Conservation (phyloP, 768 basidiomycete species). For the Panaeolus cyanescens region DNA sequence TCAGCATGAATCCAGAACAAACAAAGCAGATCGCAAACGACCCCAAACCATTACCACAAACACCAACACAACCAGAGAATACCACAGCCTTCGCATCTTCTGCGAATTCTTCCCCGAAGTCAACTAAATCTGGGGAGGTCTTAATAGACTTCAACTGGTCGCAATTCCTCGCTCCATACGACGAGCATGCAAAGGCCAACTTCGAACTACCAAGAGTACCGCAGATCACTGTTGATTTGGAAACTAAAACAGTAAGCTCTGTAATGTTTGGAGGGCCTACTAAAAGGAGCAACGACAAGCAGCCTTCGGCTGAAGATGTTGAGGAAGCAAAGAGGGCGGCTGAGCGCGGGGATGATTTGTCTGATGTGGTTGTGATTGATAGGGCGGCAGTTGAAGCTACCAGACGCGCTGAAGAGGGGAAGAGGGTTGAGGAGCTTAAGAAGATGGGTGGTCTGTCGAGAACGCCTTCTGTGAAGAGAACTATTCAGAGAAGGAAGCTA, state of each 20-base stretch:
- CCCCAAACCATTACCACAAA: too few relatives aligned
- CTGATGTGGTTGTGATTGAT: not conserved
- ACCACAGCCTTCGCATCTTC: too few relatives aligned
- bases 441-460: not conserved
- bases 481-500: not conserved
- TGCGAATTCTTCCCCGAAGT: not conserved
- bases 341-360: not conserved
- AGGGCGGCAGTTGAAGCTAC: not conserved
- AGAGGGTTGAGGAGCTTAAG: not conserved
- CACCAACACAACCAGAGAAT: too few relatives aligned
- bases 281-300: too few relatives aligned
- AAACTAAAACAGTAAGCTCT: not conserved
- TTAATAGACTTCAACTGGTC: not conserved
- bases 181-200: not conserved
- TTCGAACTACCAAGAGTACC: not conserved
- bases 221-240: not conserved
- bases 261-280: too few relatives aligned
- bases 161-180: not conserved
- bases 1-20: too few relatives aligned
- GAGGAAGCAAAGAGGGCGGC: too few relatives aligned
- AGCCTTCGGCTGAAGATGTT: too few relatives aligned
- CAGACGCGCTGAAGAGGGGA: too few relatives aligned
- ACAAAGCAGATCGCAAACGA: too few relatives aligned
- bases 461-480: not conserved
- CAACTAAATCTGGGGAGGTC: not conserved